These are phyloP conservation scores for Lizonia empirigonia DNA, from an alignment of 2,329 filamentous ascomycete species.

Conservation along the genomic window DNA sequence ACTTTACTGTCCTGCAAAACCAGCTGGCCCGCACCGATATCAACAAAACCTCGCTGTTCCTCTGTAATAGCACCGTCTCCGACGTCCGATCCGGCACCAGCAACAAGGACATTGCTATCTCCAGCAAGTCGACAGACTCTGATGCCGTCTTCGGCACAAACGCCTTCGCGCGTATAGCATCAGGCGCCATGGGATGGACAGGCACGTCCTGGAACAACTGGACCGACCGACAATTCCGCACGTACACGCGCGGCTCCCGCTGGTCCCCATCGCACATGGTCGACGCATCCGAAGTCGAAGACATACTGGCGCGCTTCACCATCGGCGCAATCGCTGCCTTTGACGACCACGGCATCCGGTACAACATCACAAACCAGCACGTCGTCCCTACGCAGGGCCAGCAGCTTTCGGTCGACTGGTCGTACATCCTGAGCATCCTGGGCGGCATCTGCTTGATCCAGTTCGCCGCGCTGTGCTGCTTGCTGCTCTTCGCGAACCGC, in stretches of 20 bases:
- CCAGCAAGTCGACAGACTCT: slow-evolving; percentile 20
- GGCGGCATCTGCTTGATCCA: slow-evolving; percentile 34
- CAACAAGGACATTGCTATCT: slow-evolving; percentile 29
- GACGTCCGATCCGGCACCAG: slow-evolving; percentile 11
- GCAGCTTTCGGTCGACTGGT: slow-evolving; percentile 34
- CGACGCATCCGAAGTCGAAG: slow-evolving; percentile 21
- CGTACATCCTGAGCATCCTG: slow-evolving; percentile 29
- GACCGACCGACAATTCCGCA: slow-evolving; percentile 22
- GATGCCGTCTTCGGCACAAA: slow-evolving; percentile 34
- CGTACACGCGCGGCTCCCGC: slow-evolving; percentile 27
- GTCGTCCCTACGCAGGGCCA: slow-evolving; percentile 30
- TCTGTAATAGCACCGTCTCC: slow-evolving; percentile 36
- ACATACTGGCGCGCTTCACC: slow-evolving; percentile 30
- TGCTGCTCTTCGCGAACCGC: slow-evolving; percentile 36
- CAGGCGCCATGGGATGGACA: slow-evolving; percentile 43
- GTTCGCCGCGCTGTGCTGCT: slow-evolving; percentile 24
- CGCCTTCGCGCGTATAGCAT: slow-evolving; percentile 36
- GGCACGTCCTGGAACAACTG: slow-evolving; percentile 25
- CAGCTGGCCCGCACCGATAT: slow-evolving; percentile 10
- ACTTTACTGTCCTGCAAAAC: slow-evolving; percentile 40
- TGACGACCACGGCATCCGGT: slow-evolving; percentile 34
- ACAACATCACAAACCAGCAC: slow-evolving; percentile 25
- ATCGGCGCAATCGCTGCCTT: slow-evolving; percentile 38
- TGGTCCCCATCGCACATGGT: slow-evolving; percentile 28
- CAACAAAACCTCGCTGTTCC: slow-evolving; percentile 27